A percentile compares a stretch with the other conserved stretches of the same genome.
phyloP scores from a whole-genome alignment of 1,139 yeast species.

The Sugiyamaella pinicola region DNA sequence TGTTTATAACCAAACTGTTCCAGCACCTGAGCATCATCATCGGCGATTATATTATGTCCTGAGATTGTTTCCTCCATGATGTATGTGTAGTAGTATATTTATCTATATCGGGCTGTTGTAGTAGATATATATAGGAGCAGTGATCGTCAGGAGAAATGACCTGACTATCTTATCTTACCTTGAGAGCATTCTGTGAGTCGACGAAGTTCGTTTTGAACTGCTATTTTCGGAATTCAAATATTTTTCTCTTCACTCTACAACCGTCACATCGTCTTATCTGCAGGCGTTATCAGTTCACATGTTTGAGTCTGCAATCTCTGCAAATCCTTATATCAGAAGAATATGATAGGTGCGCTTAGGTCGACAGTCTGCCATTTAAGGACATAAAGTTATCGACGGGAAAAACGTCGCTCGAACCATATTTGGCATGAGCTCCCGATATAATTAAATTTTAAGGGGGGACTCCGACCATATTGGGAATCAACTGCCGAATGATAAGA shows the following conservation, averaged over 20 bases:
- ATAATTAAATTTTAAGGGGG: neutral
- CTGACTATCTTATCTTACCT: neutral
- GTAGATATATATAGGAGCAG: neutral
- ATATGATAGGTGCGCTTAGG: conserved; percentile 10
- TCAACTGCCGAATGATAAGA: neutral
- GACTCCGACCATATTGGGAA: neutral
- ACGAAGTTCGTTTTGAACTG: neutral
- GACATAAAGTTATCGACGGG: neutral
- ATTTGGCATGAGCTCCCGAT: neutral
- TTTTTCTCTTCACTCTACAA: neutral
- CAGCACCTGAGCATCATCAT: conserved; percentile 31
- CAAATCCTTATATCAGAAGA: conserved; percentile 1
- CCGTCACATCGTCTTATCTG: neutral
- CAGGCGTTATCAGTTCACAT: conserved; percentile 4
- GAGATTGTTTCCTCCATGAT: conserved; percentile 9
- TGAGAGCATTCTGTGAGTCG: neutral
- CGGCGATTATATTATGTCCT: conserved; percentile 3
- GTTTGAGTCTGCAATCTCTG: neutral
- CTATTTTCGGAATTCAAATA: neutral
- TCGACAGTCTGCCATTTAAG: neutral
- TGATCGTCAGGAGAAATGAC: too few relatives aligned
- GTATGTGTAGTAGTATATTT: neutral
- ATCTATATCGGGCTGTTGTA: neutral
- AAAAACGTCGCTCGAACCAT: neutral
- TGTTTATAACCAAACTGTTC: conserved; percentile 45